phyloP scores from a whole-genome alignment of 2,329 filamentous ascomycete species.

The Xylariaceae sp. region DNA sequence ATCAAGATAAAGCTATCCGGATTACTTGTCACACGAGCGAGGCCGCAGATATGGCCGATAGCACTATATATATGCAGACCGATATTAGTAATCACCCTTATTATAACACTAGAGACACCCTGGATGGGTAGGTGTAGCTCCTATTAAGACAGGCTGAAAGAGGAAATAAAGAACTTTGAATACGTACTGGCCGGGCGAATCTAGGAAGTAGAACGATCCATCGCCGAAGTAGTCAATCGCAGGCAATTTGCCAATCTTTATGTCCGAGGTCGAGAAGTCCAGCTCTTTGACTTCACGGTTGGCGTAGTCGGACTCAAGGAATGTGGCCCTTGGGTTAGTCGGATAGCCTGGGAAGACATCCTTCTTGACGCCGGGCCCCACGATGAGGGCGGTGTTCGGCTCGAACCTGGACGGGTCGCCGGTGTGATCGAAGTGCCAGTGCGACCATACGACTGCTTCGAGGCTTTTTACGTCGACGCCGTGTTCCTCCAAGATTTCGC shows the following conservation, averaged over 20 bases:
- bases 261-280: slow-evolving; percentile 23
- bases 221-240: slow-evolving; percentile 33
- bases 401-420: slow-evolving; percentile 28
- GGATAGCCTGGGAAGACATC: slow-evolving; percentile 28
- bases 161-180: no score
- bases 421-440: slow-evolving; percentile 30
- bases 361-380: slow-evolving; percentile 23
- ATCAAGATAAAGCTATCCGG: slow-evolving; percentile 35
- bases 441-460: slow-evolving; percentile 32
- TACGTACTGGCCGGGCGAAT: slow-evolving; percentile 33
- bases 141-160: no score
- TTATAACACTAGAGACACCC: no score
- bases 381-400: slow-evolving; percentile 24
- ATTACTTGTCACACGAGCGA: slow-evolving; percentile 33
- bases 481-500: slow-evolving; percentile 27
- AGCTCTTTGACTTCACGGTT: slow-evolving; percentile 27
- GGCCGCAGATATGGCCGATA: slow-evolving; percentile 29
- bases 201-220: slow-evolving; percentile 33
- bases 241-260: slow-evolving; percentile 24
- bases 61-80: no score
- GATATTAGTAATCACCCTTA: no score
- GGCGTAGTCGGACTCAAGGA: slow-evolving; percentile 24
- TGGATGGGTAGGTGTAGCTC: no score
- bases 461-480: slow-evolving; percentile 26
- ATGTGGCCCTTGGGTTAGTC: slow-evolving; percentile 7